These are phyloP conservation scores for Teratosphaeria zuluensis DNA, from an alignment of 2,329 filamentous ascomycete species.

Conservation along the genomic window DNA sequence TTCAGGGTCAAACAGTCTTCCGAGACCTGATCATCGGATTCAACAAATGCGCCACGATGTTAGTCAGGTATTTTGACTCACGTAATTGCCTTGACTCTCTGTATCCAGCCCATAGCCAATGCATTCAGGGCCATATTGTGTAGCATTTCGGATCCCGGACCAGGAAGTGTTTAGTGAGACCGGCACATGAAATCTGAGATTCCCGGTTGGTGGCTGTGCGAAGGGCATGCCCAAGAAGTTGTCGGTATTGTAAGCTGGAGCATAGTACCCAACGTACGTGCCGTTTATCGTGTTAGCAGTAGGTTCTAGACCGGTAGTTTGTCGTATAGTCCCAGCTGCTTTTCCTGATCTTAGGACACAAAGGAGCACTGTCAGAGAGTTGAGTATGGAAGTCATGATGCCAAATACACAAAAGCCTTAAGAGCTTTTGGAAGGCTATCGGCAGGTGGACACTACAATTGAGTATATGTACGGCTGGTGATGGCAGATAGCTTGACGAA, in stretches of 20 bases:
- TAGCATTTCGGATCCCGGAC: conserved; percentile 25
- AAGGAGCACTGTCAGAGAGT: not conserved
- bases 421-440: too few relatives aligned
- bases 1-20: conserved; percentile 57
- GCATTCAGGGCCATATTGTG: conserved; percentile 32
- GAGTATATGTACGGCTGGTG: too few relatives aligned
- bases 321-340: not conserved
- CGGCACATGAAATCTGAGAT: conserved; percentile 41
- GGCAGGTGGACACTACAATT: too few relatives aligned
- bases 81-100: conserved; percentile 19
- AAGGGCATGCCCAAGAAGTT: conserved; percentile 44
- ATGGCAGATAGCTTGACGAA: too few relatives aligned
- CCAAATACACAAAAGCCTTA: too few relatives aligned
- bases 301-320: not conserved
- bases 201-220: conserved; percentile 31
- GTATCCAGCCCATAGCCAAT: conserved; percentile 30
- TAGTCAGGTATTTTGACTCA: conserved; percentile 5
- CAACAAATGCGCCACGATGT: too few relatives aligned
- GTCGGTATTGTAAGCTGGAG: conserved; percentile 37
- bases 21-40: conserved; percentile 22
- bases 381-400: not conserved
- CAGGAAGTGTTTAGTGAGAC: conserved; percentile 2
- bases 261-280: conserved; percentile 37
- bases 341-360: not conserved
- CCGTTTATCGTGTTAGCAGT: conserved; percentile 34